Base-by-base conservation (phyloP, 345 rosid genomes). In the Acer yangbiense region DNA sequence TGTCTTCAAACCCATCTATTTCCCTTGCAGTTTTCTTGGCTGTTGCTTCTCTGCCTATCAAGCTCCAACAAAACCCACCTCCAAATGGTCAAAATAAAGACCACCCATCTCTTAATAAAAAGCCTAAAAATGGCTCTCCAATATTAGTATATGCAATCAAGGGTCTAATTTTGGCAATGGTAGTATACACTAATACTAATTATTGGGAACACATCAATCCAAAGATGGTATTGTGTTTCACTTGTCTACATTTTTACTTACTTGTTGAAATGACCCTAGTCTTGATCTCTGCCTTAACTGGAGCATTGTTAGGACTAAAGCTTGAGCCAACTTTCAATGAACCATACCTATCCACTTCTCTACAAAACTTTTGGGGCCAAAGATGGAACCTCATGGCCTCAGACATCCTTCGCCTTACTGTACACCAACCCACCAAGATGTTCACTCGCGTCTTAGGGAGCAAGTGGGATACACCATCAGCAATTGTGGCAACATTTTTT, bases 281-380 rank as follows among this genome's bases (percentile, higher is more conserved):
- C 50, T 13, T 70, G 16, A 44, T 68, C 1, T 90, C 86, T 9
- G 74, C 86, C 71, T 0, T 80, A 74, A 90, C 82, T 77, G 86
- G 80, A 52, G 73, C 83, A 76, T 3, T 76, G 25, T 46, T 78
- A 0, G 74, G 86, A 9, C 41, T 85, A 0, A 84, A 83, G 80
- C 85, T 89, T 0, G 92, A 89, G 80, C 88, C 87, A 9, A 91
- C 83, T 78, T 88, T 91, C 86, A 77, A 89, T 55, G 76, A 87
- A 73, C 95, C 95, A 0, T 86, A 77, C 73, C 82, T 93, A 9
- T 80, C 94, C 0, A 85, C 98, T 4, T 92, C 98, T 0, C 81
- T 93, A 0, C 98, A 91, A 14, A 92, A 94, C 61, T 92, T 94
- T 23, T 92, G 94, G 98, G 94, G 97, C 5, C 77, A 67, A 43